Percentiles rank a stretch among this genome's conserved stretches.
These are phyloP conservation scores for Lachnellula arida DNA, from an alignment of 2,329 filamentous ascomycete species.

Conservation along the genomic window DNA sequence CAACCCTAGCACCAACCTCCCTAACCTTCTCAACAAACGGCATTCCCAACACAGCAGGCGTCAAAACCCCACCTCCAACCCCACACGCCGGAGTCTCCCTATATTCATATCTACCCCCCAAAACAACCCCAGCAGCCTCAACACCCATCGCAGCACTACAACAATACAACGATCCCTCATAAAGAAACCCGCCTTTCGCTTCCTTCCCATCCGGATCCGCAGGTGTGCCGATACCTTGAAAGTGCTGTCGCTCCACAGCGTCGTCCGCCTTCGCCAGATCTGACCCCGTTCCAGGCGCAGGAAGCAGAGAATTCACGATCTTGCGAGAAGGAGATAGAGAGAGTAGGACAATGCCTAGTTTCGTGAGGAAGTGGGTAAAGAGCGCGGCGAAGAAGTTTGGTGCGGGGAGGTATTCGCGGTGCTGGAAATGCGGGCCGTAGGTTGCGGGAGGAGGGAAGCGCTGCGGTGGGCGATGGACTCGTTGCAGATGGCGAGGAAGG, in stretches of 20 bases:
- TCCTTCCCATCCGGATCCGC: neutral
- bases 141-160: conserved; percentile 8
- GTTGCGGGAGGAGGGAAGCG: conserved; percentile 1
- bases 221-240: neutral
- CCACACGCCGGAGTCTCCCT: conserved; percentile 35
- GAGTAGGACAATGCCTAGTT: neutral
- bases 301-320: neutral
- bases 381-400: neutral
- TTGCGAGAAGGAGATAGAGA: neutral
- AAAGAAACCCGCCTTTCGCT: neutral
- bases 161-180: conserved; percentile 2
- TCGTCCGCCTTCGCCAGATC: neutral
- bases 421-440: conserved; percentile 1
- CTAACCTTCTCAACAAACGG: neutral
- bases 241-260: neutral
- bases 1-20: neutral
- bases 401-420: neutral
- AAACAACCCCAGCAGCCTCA: conserved; percentile 4
- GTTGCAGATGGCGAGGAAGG: conserved; percentile 5
- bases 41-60: conserved; percentile 41
- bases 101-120: conserved; percentile 13
- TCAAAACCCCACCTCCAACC: conserved; percentile 43
- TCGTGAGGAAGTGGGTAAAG: neutral
- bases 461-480: conserved; percentile 4
- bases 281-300: neutral